Evolutionary conservation across 1,284 basidiomycete genomes (phyloP).

Genomic region (Sporisorium iseilematis-ciliati): DNA sequence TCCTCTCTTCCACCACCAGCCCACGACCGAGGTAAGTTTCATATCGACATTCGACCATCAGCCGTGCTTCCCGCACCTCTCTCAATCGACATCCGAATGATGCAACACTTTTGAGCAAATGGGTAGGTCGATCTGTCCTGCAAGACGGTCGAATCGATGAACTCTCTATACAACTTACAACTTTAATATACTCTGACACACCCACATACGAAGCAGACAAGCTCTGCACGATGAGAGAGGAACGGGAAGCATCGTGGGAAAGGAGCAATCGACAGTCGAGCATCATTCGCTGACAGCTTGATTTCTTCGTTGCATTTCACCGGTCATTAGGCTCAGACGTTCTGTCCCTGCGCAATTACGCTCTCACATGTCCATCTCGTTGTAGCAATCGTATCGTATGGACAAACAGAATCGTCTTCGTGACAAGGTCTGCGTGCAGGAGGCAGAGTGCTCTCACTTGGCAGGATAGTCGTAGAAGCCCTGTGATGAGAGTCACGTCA

Average conservation of each 20-base stretch:
- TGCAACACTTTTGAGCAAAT: constrained; percentile 26
- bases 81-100: constrained; percentile 13
- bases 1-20: constrained; percentile 30
- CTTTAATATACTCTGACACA: constrained; percentile 58
- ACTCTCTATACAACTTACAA: constrained; percentile 46
- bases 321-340: background rate
- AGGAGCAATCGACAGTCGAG: background rate
- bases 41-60: background rate
- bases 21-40: constrained; percentile 16
- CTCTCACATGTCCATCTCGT: background rate
- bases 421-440: background rate
- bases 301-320: background rate
- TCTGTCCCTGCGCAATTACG: no score
- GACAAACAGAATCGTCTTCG: no score
- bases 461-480: constrained; percentile 65
- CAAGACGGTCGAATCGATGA: constrained; percentile 46
- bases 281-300: constrained; percentile 1
- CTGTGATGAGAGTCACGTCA: constrained; percentile 17
- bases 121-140: constrained; percentile 47
- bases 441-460: constrained; percentile 19
- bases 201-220: background rate
- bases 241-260: background rate
- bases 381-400: background rate
- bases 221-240: background rate
- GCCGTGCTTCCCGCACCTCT: background rate